Evolutionary conservation across 768 basidiomycete genomes (phyloP).

Genomic region (Phylloporus rhodoxanthus): DNA sequence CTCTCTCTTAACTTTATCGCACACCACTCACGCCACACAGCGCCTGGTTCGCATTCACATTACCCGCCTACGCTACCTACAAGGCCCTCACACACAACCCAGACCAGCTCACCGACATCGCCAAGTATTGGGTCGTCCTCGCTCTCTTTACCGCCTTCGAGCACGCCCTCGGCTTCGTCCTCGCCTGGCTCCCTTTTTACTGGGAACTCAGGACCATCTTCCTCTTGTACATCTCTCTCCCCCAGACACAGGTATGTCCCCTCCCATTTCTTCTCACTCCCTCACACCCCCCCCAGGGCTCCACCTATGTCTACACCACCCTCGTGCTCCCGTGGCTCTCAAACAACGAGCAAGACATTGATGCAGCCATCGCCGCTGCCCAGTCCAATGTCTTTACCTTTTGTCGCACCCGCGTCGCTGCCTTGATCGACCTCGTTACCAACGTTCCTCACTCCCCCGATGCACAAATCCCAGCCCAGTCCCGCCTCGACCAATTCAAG

Average conservation of each 20-base stretch:
- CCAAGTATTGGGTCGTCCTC: constrained; percentile 61
- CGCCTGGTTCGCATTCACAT: constrained; percentile 65
- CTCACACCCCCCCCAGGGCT: constrained; percentile 43
- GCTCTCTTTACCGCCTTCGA: constrained; percentile 58
- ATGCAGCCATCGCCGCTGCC: constrained; percentile 50
- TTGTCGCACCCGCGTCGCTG: constrained; percentile 44
- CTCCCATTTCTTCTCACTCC: background rate
- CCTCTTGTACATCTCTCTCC: constrained; percentile 61
- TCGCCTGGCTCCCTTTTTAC: constrained; percentile 75
- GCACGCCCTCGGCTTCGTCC: constrained; percentile 54
- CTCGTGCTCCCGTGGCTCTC: constrained; percentile 58
- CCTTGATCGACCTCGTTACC: constrained; percentile 46
- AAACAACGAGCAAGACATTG: constrained; percentile 55
- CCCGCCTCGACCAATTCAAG: constrained; percentile 27
- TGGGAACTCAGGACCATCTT: constrained; percentile 68
- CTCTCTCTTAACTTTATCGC: background rate
- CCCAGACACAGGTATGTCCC: constrained; percentile 56
- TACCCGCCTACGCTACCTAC: constrained; percentile 61
- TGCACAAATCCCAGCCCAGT: background rate
- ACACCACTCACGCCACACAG: constrained; percentile 26
- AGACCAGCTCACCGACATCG: constrained; percentile 44
- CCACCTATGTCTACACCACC: constrained; percentile 55
- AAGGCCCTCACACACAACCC: constrained; percentile 54
- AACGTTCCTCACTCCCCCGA: constrained; percentile 29
- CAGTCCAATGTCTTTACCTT: constrained; percentile 53